Percentiles rank a stretch among this genome's conserved stretches.
Evolutionary conservation across 2,329 filamentous ascomycete genomes (phyloP).

Genomic region (Aplosporella prunicola): DNA sequence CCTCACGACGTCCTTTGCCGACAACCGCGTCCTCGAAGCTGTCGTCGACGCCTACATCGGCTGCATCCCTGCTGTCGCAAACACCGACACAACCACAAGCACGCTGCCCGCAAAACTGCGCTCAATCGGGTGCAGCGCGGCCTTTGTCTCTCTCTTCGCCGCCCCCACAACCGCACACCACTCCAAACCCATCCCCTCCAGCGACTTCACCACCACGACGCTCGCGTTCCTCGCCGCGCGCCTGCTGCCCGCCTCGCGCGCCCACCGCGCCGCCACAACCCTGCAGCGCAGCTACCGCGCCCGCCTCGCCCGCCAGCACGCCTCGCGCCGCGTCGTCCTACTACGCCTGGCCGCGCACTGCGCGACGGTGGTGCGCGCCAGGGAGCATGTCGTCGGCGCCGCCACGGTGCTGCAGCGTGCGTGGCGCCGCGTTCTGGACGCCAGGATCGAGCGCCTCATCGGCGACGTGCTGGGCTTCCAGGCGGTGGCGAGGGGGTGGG

Average conservation of each 20-base stretch:
- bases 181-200: constrained; percentile 39
- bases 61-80: constrained; percentile 24
- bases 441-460: constrained; percentile 26
- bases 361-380: constrained; percentile 36
- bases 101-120: constrained; percentile 29
- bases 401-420: constrained; percentile 35
- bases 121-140: constrained; percentile 32
- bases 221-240: constrained; percentile 52
- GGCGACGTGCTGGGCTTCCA: constrained; percentile 34
- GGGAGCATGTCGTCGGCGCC: constrained; percentile 32
- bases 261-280: constrained; percentile 40
- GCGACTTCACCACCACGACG: constrained; percentile 46
- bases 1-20: constrained; percentile 49
- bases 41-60: constrained; percentile 50
- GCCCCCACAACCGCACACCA: constrained; percentile 17
- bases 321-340: constrained; percentile 27
- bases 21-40: constrained; percentile 43
- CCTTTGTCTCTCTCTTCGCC: constrained; percentile 38
- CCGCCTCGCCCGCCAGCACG: constrained; percentile 20
- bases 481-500: constrained; percentile 33
- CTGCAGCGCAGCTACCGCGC: constrained; percentile 46
- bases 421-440: constrained; percentile 32
- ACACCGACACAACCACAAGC: constrained; percentile 12
- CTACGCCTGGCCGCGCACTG: constrained; percentile 39
- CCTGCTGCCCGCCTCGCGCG: constrained; percentile 42